phyloP scores from a whole-genome alignment of 2,329 filamentous ascomycete genomes.

The Scedosporium apiospermum region DNA sequence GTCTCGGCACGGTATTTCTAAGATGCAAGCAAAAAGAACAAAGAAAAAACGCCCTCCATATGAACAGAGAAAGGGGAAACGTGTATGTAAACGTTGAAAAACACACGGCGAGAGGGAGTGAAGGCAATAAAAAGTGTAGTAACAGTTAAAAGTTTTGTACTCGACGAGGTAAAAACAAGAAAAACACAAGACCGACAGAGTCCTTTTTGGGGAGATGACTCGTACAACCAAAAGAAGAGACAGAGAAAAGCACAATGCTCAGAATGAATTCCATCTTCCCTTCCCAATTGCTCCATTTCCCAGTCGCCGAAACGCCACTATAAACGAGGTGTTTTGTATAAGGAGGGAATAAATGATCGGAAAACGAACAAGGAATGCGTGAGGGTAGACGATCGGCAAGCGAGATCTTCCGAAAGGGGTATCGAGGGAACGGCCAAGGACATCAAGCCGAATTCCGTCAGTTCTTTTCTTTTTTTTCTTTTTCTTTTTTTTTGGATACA shows the following conservation, averaged over 20 bases:
- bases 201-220: background rate
- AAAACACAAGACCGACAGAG: background rate
- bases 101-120: conserved; percentile 1
- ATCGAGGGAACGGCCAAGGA: no score
- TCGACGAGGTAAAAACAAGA: background rate
- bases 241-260: background rate
- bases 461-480: no score
- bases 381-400: background rate
- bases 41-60: background rate
- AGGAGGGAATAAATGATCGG: background rate
- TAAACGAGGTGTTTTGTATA: background rate
- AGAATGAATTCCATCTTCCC: background rate
- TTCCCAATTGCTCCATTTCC: background rate
- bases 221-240: background rate
- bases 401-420: no score
- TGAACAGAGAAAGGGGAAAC: background rate
- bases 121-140: background rate
- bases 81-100: background rate
- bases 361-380: background rate
- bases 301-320: background rate
- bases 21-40: background rate
- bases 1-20: background rate
- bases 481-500: no score
- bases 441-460: no score
- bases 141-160: background rate